These are phyloP conservation scores for Pyrenophora graminea DNA, from an alignment of 2,329 filamentous ascomycete genomes.

Conservation along the genomic window DNA sequence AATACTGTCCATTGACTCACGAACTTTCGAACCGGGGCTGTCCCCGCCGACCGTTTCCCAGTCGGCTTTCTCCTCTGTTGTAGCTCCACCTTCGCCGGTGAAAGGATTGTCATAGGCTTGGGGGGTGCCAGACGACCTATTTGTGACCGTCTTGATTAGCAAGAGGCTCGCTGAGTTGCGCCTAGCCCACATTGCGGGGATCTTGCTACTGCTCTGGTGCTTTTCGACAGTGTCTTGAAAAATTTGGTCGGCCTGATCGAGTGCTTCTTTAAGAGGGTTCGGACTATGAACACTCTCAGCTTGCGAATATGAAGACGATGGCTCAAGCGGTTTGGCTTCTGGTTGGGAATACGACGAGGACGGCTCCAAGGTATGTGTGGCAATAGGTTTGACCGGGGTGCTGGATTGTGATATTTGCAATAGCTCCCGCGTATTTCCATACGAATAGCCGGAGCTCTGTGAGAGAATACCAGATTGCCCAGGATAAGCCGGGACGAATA, in stretches of 20 bases:
- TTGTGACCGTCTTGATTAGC: conserved; percentile 16
- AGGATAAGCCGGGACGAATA: conserved; percentile 9
- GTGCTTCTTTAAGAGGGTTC: conserved; percentile 30
- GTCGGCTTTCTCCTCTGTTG: conserved; percentile 31
- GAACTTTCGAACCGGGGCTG: conserved; percentile 18
- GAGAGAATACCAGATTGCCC: conserved; percentile 32
- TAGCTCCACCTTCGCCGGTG: conserved; percentile 4
- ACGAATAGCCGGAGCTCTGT: conserved; percentile 36
- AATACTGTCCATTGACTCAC: conserved; percentile 35
- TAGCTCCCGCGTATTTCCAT: conserved; percentile 43
- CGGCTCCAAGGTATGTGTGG: conserved; percentile 15
- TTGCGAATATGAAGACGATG: conserved; percentile 39
- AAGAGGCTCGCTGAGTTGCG: conserved; percentile 34
- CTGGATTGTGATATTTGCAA: conserved; percentile 29
- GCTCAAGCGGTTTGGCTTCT: conserved; percentile 13
- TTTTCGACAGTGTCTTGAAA: conserved; percentile 25
- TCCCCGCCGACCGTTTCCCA: conserved; percentile 42
- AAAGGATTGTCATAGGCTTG: not conserved
- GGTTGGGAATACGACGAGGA: conserved; percentile 33
- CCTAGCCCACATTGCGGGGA: conserved; percentile 42
- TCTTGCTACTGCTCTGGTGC: conserved; percentile 13
- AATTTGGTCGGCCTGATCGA: conserved; percentile 39
- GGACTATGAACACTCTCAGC: conserved; percentile 13
- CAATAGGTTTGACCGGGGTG: not conserved
- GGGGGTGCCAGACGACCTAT: conserved; percentile 8